phyloP scores from a whole-genome alignment of 371 early-diverging fungal species.

The Circinella umbellata region DNA sequence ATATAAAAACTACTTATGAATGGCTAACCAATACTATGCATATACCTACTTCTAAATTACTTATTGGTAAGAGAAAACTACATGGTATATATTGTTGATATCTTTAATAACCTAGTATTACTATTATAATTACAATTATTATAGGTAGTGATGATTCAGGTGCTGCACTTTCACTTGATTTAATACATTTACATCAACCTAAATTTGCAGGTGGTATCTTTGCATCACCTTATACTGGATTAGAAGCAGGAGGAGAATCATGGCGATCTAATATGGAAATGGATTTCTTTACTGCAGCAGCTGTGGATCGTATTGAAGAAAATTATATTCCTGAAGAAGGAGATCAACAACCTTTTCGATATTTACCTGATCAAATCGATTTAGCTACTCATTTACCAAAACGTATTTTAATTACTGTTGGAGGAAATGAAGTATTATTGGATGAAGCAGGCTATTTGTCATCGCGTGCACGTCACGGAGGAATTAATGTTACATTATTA shows the following conservation, averaged over 20 bases:
- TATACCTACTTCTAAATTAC: conserved; percentile 22
- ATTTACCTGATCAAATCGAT: conserved; percentile 19
- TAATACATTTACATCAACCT: conserved; percentile 26
- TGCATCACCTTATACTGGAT: conserved; percentile 50
- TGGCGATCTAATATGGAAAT: conserved; percentile 38
- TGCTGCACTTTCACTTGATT: conserved; percentile 39
- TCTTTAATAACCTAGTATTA: background rate
- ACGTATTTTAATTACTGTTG: conserved; percentile 37
- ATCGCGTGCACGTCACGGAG: conserved; percentile 33
- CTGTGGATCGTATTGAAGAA: conserved; percentile 42
- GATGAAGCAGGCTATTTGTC: conserved; percentile 47
- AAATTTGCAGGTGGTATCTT: conserved; percentile 32
- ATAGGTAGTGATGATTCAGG: conserved; percentile 46
- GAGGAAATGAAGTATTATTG: conserved; percentile 48
- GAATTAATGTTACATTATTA: conserved; percentile 34
- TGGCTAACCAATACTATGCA: conserved; percentile 34
- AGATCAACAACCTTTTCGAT: conserved; percentile 23
- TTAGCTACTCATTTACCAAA: conserved; percentile 32
- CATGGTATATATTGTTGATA: background rate
- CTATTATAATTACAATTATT: background rate
- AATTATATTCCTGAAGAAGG: conserved; percentile 37
- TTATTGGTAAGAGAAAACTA: conserved; percentile 6
- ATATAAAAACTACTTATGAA: conserved; percentile 31
- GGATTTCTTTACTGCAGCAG: conserved; percentile 37
- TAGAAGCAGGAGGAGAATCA: conserved; percentile 47